Evolutionary conservation across 1,284 basidiomycete genomes (phyloP), one percentile per base, ranked within the genome.

Genomic region (Naganishia cerealis): DNA sequence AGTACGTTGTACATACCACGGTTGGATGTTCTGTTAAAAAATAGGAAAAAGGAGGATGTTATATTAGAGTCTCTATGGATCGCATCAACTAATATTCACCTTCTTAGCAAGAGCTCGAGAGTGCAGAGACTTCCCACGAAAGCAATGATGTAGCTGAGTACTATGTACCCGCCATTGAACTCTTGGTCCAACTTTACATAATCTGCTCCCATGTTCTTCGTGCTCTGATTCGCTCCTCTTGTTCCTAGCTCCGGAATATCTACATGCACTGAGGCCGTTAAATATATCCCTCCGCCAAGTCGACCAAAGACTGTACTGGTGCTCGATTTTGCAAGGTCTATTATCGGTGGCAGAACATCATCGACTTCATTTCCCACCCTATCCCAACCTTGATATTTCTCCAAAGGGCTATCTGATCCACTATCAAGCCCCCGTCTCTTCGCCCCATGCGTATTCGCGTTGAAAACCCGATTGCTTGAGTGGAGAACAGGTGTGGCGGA

Each of bases 51-150:
- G 24, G 24, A 57, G n/a, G 15, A 53, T 55, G 29, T 57, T 39
- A 36, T 21, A 56, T 12, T n/a, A 13, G n/a, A 21, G 40, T 55
- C 10, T 2, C 1, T 36, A 10, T 29, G 21, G 40, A 26, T 53
- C 15, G 29, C 26, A 65, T n/a, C 50, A 54, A n/a, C 6, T 3
- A 1, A 5, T 18, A 62, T 65, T 63, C 40, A 67, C 70, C 75
- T 65, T 61, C 70, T 70, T 15, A 76, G 48, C 40, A 82, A 73
- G n/a, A 82, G 75, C 69, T 82, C 81, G 65, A 82, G 73, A 0
- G 81, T 82, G 62, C 80, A 81, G 46, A 81, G 72, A 8, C 78
- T 75, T 16, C 81, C 81, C n/a, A 81, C 75, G 58, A 80, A 75
- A 1, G 81, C 77, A 40, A 82, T 79, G 58, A 76, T 67, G 69